Evolutionary conservation across 2,329 filamentous ascomycete genomes (phyloP), one percentile per base, ranked within the genome.

Genomic region (Tolypocladium endophyticum): DNA sequence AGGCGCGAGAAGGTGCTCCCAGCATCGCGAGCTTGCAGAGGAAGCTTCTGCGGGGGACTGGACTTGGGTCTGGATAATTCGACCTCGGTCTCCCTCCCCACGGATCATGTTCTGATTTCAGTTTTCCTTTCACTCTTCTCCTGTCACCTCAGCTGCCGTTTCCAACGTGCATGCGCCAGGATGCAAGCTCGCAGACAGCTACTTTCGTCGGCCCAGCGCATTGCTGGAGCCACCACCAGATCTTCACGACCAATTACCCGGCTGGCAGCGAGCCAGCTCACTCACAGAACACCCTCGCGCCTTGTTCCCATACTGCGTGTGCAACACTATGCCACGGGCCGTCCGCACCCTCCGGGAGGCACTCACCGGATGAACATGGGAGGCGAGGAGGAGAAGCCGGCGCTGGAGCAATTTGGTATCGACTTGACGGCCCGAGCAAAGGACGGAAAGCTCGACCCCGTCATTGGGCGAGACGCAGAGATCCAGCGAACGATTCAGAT

Each of bases 401-500:
- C 94, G 0, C 77, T 97, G 57, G 93, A 97, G 73, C 85, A 96
- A 72, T 99, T 87, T 69, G 94, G 94, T 60, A 81, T 97, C 62
- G 93, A 99, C 71, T 79, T 99, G 58, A 97, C 94, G 1, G 89
- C 85, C 16, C 85, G 84, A 67, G 94, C 94, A 25, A 89, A 83
- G 71, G 88, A 89, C 56, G 94, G 94, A 47, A 97, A 96, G 71
- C 81, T 99, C 4, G 94, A 99, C 69, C 94, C 94, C 0, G 93
- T 97, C 18, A 97, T 99, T 69, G 94, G 94, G 25, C 83, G 94
- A 72, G 92, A 97, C 68, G 80, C 84, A 6, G 94, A 97, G 72
- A 96, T 97, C 58, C 90, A 96, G 69, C 82, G 94, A 56, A 96
- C 92, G 0, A 97, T 97, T 61, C 94, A 97, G 69, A 89, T 99